Percentiles rank a stretch among this genome's conserved stretches.
Conservation (phyloP, 1,139 yeast genomes). For the Nakaseomyces kungkrabaensis region DNA sequence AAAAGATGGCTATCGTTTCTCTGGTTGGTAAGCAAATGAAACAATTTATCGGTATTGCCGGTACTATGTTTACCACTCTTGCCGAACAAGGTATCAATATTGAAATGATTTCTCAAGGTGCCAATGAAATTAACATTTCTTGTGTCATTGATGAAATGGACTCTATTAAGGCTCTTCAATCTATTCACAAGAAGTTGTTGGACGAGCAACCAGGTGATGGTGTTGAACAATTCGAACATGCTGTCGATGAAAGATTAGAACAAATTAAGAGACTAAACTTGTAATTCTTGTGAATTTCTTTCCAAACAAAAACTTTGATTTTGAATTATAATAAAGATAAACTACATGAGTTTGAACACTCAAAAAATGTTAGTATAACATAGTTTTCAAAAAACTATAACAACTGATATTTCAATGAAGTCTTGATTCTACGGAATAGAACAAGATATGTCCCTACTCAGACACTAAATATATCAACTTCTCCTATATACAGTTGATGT, state of each 20-base stretch:
- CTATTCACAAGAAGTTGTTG: slow-evolving; percentile 71
- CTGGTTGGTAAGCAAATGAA: slow-evolving; percentile 96
- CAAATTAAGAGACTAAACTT: slow-evolving; percentile 25
- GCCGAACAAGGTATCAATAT: slow-evolving; percentile 90
- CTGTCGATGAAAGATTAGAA: slow-evolving; percentile 27
- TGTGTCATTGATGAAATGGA: slow-evolving; percentile 85
- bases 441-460: background rate
- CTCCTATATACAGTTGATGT: background rate
- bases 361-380: background rate
- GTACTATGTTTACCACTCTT: slow-evolving; percentile 88
- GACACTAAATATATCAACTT: background rate
- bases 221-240: slow-evolving; percentile 18
- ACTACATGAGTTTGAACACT: background rate
- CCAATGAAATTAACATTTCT: slow-evolving; percentile 91
- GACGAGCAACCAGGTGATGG: slow-evolving; percentile 29
- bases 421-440: background rate
- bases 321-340: too few relatives aligned
- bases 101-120: slow-evolving; percentile 98
- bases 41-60: slow-evolving; percentile 92
- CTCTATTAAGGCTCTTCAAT: slow-evolving; percentile 73
- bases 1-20: slow-evolving; percentile 82
- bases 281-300: background rate
- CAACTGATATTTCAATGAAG: background rate
- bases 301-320: background rate
- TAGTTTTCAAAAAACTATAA: background rate